A percentile compares a stretch with the other conserved stretches of the same genome.
These are phyloP conservation scores for Hygrocybe coccinea DNA, from an alignment of 768 basidiomycete species.

Conservation along the genomic window DNA sequence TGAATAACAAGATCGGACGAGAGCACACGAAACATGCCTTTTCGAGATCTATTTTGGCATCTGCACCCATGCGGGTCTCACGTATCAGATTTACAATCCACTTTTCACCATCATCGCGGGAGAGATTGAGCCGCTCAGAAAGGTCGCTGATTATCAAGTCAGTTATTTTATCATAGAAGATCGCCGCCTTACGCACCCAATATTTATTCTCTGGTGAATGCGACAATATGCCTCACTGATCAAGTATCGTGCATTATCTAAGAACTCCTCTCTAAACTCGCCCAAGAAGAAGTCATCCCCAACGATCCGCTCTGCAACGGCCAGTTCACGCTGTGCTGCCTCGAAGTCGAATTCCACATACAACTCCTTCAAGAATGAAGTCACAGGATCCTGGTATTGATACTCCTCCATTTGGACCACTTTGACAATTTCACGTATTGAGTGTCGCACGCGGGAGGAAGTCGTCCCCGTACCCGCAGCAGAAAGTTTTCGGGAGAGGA, in stretches of 20 bases:
- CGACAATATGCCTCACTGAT: slow-evolving; percentile 97
- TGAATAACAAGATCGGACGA: neutral
- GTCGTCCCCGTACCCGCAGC: slow-evolving; percentile 43
- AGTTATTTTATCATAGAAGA: neutral
- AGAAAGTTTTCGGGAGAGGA: slow-evolving; percentile 80
- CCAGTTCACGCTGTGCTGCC: slow-evolving; percentile 80
- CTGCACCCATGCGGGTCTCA: slow-evolving; percentile 93
- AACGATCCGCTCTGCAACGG: slow-evolving; percentile 74
- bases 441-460: slow-evolving; percentile 75
- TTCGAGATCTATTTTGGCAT: slow-evolving; percentile 96
- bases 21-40: slow-evolving; percentile 63
- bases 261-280: slow-evolving; percentile 87
- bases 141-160: slow-evolving; percentile 56
- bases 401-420: slow-evolving; percentile 94
- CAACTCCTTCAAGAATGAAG: slow-evolving; percentile 87
- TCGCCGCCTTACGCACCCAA: slow-evolving; percentile 48
- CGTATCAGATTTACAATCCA: slow-evolving; percentile 99
- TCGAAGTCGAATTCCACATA: slow-evolving; percentile 97
- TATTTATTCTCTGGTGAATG: slow-evolving; percentile 91
- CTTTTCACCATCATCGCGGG: slow-evolving; percentile 94
- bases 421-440: slow-evolving; percentile 87
- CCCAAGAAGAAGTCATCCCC: slow-evolving; percentile 91
- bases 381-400: slow-evolving; percentile 92
- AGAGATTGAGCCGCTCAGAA: slow-evolving; percentile 87
- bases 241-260: slow-evolving; percentile 94